Conservation (phyloP, 1,284 basidiomycete genomes). For the Cutaneotrichosporon dermatis region DNA sequence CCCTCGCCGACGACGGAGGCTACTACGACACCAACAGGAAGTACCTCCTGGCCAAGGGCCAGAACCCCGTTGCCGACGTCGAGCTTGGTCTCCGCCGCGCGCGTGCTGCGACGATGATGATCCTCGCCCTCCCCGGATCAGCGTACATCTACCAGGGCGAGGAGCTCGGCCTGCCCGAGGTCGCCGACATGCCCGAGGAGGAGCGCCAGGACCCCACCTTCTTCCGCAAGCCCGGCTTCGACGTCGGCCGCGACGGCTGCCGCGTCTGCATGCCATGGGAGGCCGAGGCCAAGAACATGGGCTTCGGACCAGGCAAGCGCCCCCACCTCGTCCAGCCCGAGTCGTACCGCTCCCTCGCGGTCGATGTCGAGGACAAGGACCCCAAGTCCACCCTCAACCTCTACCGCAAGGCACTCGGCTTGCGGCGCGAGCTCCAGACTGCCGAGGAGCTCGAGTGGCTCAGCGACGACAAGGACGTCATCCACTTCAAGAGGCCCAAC, state of each 20-base stretch:
- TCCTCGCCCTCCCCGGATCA: constrained; percentile 40
- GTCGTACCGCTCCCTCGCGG: constrained; percentile 29
- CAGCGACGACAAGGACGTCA: constrained; percentile 14
- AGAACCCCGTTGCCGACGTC: constrained; percentile 19
- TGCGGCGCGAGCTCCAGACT: constrained; percentile 28
- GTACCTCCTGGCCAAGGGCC: constrained; percentile 21
- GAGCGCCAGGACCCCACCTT: constrained; percentile 41
- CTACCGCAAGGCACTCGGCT: constrained; percentile 30
- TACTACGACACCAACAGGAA: constrained; percentile 16
- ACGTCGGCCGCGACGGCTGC: constrained; percentile 43
- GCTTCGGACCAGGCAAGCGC: constrained; percentile 24
- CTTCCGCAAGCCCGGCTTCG: constrained; percentile 30
- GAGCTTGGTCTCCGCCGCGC: constrained; percentile 23
- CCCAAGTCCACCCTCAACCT: constrained; percentile 31
- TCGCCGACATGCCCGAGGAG: constrained; percentile 30
- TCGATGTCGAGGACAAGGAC: constrained; percentile 29
- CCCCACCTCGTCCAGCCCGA: constrained; percentile 36
- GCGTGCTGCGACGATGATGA: constrained; percentile 38
- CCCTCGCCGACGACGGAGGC: constrained; percentile 24
- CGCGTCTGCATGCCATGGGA: constrained; percentile 31
- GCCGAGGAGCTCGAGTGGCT: constrained; percentile 38
- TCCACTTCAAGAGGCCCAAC: constrained; percentile 36
- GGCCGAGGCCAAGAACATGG: constrained; percentile 24
- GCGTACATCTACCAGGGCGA: constrained; percentile 46
- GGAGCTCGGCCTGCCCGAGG: constrained; percentile 42